Percentiles rank a stretch among this genome's conserved stretches.
Evolutionary conservation across 768 basidiomycete species (phyloP).

Genomic region (Lactarius vividus): DNA sequence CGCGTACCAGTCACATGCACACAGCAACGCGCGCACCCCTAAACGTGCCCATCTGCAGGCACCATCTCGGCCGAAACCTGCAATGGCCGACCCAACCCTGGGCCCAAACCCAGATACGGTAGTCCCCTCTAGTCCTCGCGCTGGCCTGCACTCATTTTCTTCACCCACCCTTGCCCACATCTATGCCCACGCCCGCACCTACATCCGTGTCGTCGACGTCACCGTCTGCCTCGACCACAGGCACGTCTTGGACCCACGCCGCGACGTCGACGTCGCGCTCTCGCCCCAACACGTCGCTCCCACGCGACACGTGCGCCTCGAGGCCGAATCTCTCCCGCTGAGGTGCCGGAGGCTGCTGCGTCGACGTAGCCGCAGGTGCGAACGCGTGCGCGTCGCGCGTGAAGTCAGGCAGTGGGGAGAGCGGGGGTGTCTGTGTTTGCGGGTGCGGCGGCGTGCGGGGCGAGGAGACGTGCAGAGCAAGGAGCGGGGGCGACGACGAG

Average conservation of each 20-base stretch:
- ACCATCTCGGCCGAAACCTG: constrained; percentile 1
- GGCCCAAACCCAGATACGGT: background rate
- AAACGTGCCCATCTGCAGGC: constrained; percentile 12
- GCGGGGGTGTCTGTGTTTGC: constrained; percentile 29
- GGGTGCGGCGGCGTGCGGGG: constrained; percentile 29
- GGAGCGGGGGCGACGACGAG: constrained; percentile 10
- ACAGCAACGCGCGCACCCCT: background rate
- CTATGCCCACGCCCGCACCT: background rate
- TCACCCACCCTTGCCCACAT: background rate
- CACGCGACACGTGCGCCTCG: constrained; percentile 51
- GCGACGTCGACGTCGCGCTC: constrained; percentile 62
- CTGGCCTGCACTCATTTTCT: background rate
- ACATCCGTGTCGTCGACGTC: background rate
- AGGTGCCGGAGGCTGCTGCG: constrained; percentile 38
- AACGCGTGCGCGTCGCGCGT: constrained; percentile 38
- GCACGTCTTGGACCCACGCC: constrained; percentile 48
- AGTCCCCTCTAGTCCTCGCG: background rate
- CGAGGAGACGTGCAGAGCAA: background rate
- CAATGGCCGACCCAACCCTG: background rate
- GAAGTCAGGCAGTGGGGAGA: constrained; percentile 35
- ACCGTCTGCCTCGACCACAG: constrained; percentile 33
- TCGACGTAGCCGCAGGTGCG: constrained; percentile 39
- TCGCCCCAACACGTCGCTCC: constrained; percentile 52
- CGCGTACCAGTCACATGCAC: background rate
- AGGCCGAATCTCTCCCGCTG: constrained; percentile 59